Evolutionary conservation across 768 basidiomycete genomes (phyloP).

Genomic region (Termitomyces titanicus): DNA sequence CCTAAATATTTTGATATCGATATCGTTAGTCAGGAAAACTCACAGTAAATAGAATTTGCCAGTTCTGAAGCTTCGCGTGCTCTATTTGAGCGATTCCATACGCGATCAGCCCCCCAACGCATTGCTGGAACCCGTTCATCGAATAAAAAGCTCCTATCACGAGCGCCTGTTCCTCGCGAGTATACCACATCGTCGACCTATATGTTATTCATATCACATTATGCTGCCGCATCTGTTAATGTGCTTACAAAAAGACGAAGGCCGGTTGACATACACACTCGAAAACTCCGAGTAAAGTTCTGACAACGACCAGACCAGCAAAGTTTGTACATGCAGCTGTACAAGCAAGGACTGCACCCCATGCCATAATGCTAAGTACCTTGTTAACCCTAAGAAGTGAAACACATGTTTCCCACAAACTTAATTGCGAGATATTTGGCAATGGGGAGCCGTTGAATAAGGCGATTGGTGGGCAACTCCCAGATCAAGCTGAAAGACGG

Average conservation of each 20-base stretch:
- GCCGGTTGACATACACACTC: constrained; percentile 47
- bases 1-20: not conserved
- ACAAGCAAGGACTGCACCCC: constrained; percentile 46
- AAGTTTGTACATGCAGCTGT: constrained; percentile 46
- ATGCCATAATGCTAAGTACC: constrained; percentile 27
- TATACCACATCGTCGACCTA: constrained; percentile 52
- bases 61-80: constrained; percentile 38
- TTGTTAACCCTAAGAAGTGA: not conserved
- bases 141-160: constrained; percentile 42
- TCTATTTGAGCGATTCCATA: constrained; percentile 47
- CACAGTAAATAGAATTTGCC: constrained; percentile 46
- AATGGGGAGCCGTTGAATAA: constrained; percentile 45
- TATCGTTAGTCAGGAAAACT: constrained; percentile 4
- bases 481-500: constrained; percentile 27
- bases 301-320: constrained; percentile 38
- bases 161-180: constrained; percentile 45
- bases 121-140: constrained; percentile 47
- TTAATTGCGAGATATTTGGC: constrained; percentile 46
- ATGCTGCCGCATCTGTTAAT: not conserved
- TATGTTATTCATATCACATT: not conserved
- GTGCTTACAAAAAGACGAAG: constrained; percentile 37
- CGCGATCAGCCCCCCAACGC: constrained; percentile 45
- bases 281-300: constrained; percentile 45
- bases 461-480: constrained; percentile 46
- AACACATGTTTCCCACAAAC: constrained; percentile 19